These are phyloP conservation scores for Sporothrix curviconia DNA, from an alignment of 2,329 filamentous ascomycete species.

Conservation along the genomic window DNA sequence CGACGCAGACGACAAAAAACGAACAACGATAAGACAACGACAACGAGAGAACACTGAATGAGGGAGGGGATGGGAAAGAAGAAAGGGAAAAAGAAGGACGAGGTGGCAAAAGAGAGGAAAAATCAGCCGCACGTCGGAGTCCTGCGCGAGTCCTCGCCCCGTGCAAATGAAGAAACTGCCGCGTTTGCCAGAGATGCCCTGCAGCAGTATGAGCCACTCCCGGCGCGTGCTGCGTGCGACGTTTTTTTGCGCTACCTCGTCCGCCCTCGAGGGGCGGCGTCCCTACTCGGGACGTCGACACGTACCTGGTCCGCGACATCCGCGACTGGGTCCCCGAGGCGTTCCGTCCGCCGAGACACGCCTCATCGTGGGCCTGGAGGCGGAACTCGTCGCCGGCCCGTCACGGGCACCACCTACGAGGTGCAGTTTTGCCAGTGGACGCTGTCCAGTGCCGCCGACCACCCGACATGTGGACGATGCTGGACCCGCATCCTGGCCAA, in stretches of 20 bases:
- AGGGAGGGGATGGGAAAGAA: no score
- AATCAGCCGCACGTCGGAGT: no score
- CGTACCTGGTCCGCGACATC: conserved; percentile 41
- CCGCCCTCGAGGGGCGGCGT: conserved; percentile 32
- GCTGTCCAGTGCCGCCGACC: conserved; percentile 27
- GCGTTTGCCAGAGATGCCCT: conserved; percentile 14
- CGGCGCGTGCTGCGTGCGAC: conserved; percentile 19
- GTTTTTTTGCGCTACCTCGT: conserved; percentile 27
- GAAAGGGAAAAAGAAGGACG: no score
- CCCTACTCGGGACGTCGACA: conserved; percentile 57
- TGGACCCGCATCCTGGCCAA: conserved; percentile 22
- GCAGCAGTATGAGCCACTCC: conserved; percentile 18
- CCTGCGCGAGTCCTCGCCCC: no score
- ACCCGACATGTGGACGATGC: conserved; percentile 28
- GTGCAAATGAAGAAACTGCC: no score
- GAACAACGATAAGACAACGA: no score
- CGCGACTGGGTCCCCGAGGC: conserved; percentile 27
- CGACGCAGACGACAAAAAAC: no score
- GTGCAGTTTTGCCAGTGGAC: conserved; percentile 33
- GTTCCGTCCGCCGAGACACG: conserved; percentile 18
- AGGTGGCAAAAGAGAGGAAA: no score
- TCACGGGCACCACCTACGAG: conserved; percentile 24
- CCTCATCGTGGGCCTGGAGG: conserved; percentile 30
- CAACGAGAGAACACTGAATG: no score
- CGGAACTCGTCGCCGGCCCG: conserved; percentile 23